Conservation (phyloP, 176 grass and related monocot species). For the Saccharum spontaneum region DNA sequence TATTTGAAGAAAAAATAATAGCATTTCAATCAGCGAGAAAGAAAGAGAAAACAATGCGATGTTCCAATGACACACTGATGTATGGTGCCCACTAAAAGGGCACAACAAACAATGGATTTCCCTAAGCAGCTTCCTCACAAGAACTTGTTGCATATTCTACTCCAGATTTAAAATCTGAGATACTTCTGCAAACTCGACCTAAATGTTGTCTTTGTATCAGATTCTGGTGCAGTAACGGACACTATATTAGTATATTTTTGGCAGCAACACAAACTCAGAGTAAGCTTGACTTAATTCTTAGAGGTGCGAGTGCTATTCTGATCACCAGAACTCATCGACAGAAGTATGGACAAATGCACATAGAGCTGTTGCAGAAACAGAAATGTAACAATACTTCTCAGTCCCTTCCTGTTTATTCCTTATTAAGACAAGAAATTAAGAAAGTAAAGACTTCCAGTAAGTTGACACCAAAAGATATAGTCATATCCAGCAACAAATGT, state of each 20-base stretch:
- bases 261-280: constrained; percentile 4
- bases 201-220: not conserved
- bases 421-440: constrained; percentile 17
- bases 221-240: not conserved
- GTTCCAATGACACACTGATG: not conserved
- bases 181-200: constrained; percentile 5
- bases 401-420: not conserved
- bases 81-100: not conserved
- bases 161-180: constrained; percentile 12
- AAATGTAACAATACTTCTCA: not conserved
- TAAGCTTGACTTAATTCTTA: not conserved
- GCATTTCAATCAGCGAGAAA: constrained; percentile 16
- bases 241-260: constrained; percentile 10
- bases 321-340: constrained; percentile 10
- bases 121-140: not conserved
- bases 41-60: constrained; percentile 17
- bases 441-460: constrained; percentile 8
- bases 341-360: constrained; percentile 17
- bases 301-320: constrained; percentile 10
- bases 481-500: not conserved
- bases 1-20: not conserved
- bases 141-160: constrained; percentile 5
- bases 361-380: not conserved
- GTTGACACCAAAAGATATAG: constrained; percentile 5
- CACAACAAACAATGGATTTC: not conserved